Evolutionary conservation across 2,329 filamentous ascomycete genomes (phyloP), one percentile per base, ranked within the genome.

Genomic region (Podosphaera xanthii): DNA sequence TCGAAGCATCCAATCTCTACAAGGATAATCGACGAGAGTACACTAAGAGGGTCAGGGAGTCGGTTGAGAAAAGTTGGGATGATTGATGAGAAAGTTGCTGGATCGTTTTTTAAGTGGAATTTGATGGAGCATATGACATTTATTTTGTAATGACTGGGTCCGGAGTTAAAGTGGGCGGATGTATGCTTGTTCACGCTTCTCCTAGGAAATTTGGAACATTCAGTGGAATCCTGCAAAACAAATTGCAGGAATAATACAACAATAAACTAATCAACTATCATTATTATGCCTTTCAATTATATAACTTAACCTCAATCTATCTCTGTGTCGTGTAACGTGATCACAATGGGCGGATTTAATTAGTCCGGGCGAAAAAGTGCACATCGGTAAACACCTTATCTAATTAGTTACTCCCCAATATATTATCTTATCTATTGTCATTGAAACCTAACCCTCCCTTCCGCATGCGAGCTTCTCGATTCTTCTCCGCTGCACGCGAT

Each of bases 41-140:
- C 69, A 87, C 84, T 34, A 98, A 98, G 76, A 78, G 90, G 22
- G 92, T 98, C 50, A 78, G 89, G 55, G 92, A 97, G 75, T 96
- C 91, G 0, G 92, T 98, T 14, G 92, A 98, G 77, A 97, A 96
- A 80, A 97, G 91, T 75, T 98, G 92, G 92, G 92, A 97, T 63
- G 91, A 96, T 68, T 94, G 70, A 68, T 14, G 36, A 54, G 12
- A 35, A 8, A 31, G 8, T 50, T 50, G 46, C 30, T 50, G 46
- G 12, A 34, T 53, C 31, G 33, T 4, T 31, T 53, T 50, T 33
- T 38, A 31, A 31, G 8, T 12, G n/a, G 46, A 50, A 50, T 50
- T 40, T 40, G 36, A n/a, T 50, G 8, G n/a, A 50, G 46, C 46
- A 3, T 54, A 54, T 33, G 52, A 54, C 2, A 12, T 14, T 54